Percentiles rank a stretch among this genome's conserved stretches.
These are phyloP conservation scores for Syzygium syzygioides DNA, from an alignment of 441 rosid genomes.

Conservation along the genomic window DNA sequence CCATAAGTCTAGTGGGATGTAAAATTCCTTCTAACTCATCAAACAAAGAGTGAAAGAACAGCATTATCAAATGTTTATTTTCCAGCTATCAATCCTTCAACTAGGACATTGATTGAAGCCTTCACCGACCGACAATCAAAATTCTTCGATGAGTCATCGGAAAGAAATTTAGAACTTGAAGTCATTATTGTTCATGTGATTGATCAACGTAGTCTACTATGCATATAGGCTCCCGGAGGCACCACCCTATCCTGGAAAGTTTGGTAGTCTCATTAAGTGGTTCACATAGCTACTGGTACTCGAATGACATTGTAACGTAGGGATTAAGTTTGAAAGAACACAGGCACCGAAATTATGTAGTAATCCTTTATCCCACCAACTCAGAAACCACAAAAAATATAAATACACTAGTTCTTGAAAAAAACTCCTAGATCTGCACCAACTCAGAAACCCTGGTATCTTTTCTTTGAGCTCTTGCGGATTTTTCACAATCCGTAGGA, in stretches of 20 bases:
- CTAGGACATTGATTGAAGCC: not conserved
- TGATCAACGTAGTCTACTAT: not conserved
- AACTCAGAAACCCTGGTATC: not conserved
- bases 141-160: no score
- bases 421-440: not conserved
- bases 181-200: not conserved
- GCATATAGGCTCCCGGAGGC: not conserved
- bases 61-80: fast-evolving
- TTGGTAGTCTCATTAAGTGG: not conserved
- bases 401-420: not conserved
- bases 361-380: not conserved
- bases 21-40: not conserved
- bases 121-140: not conserved
- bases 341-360: not conserved
- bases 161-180: not conserved
- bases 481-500: not conserved
- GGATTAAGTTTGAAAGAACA: not conserved
- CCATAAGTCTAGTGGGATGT: not conserved
- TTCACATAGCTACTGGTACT: not conserved
- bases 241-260: not conserved
- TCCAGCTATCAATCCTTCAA: not conserved
- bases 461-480: not conserved
- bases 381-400: no score
- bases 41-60: not conserved
- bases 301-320: not conserved